Base-by-base conservation (phyloP, 768 basidiomycete genomes). In the Saitozyma sp. region DNA sequence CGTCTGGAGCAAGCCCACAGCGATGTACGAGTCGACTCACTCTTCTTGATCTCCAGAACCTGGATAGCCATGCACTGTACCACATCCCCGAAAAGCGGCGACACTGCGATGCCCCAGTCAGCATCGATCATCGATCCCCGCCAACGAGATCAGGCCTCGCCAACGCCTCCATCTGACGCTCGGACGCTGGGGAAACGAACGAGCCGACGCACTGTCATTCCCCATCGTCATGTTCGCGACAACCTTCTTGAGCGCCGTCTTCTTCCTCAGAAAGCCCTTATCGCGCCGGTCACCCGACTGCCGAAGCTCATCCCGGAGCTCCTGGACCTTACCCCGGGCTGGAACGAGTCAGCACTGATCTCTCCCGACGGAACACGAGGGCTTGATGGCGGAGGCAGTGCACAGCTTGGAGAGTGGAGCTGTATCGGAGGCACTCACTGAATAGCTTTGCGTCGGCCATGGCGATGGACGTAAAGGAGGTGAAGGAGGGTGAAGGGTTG, bases 171-270 rank as follows among this genome's bases (percentile, higher is more conserved):
- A 38, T 50, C 46, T 19, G 0, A 6, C 3, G 40, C 29, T 54
- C 63, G 20, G 20, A 51, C 8, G n/a, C 13, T 37, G 19, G 41
- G 16, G 2, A 11, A 53, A 20, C 45, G 16, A 49, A 37, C 11
- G 29, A 17, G 29, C 29, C n/a, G 58, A 86, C 92, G 81, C 77
- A 96, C 95, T 94, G 81, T 98, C 94, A 76, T 93, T 96, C 50
- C 96, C 96, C 94, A 99, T 98, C 4, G 96, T 99, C 80, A 98
- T 98, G 80, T 97, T 97, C 48, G 96, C 96, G 11, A 97, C 92
- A 63, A 97, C 89, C 83, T 94, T 95, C 85, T 99, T 98, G 71
- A 98, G 81, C 17, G 91, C 89, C 0, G 87, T 93, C 85, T 93
- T 98, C 72, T 93, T 86, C 81, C 94, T 94, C 69, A 86, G 82